Evolutionary conservation across 306 rosid species (phyloP), one percentile per base, ranked within the genome.

Genomic region (Quercus cerris): DNA sequence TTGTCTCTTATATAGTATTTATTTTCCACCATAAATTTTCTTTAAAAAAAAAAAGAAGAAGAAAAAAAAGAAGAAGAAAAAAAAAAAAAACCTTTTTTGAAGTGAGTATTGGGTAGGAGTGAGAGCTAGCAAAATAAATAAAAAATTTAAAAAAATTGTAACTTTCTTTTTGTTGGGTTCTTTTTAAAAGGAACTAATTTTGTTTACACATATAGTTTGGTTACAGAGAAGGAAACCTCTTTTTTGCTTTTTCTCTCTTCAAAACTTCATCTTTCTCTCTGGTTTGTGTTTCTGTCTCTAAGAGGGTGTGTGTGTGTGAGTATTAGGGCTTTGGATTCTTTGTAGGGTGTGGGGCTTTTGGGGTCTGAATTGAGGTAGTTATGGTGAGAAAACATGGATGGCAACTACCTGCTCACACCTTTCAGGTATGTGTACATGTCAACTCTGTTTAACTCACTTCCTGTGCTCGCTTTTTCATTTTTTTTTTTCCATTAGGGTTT

Each of bases 371-470:
- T 84, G 73, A 54, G 78, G 62, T 66, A 83, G 89, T 74, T 63
- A 93, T 94, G 99, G 97, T 93, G 84, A 87, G 99, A 80, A 91
- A 94, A 81, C 97, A 94, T 84, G 99, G 99, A 71, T 94, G 99
- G 99, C 97, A 94, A 63, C 80, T 94, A 70, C 99, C 99, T 35
- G 99, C 99, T 71, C 99, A 94, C 84, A 93, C 99, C 70, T 94
- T 94, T 82, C 99, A 94, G 97, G 99, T 94, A 44, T 22, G 13
- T 2, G 52, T 17, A 2, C 44, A 0, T 23, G 35, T 19, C 27
- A 68, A 68, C 23, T 69, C 70, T 25, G 41, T 22, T 9, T 46
- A 33, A 58, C 56, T 4, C 33, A 27, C 44, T 20, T 56, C 62
- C 30, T 11, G 2, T 54, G 66, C 62, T 75, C 49, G 5, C 30